Conservation (phyloP, 495 filamentous ascomycete species). For the Aspergillus conjunctus region DNA sequence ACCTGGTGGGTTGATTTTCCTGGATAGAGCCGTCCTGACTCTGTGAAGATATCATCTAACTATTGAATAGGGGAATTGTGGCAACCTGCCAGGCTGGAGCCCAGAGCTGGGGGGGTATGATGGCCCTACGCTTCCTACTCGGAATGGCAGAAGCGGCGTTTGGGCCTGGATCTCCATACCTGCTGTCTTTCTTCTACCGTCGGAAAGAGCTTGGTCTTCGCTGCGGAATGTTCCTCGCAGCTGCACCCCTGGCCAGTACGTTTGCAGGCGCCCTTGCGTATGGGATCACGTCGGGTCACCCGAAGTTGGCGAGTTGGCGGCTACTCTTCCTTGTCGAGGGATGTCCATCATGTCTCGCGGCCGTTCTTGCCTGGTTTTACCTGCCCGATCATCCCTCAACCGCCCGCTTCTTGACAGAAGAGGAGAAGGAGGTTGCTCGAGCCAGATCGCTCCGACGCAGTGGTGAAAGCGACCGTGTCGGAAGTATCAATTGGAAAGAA, state of each 20-base stretch:
- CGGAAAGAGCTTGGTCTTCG: constrained; percentile 76
- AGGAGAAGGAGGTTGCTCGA: constrained; percentile 70
- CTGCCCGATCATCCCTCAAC: constrained; percentile 72
- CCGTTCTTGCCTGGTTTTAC: constrained; percentile 64
- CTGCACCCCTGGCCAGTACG: constrained; percentile 78
- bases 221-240: constrained; percentile 73
- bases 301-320: constrained; percentile 72
- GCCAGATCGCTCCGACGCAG: constrained; percentile 63
- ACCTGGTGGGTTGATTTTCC: constrained; percentile 42
- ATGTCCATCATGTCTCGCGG: constrained; percentile 68
- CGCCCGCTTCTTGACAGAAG: constrained; percentile 68
- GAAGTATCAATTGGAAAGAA: constrained; percentile 60
- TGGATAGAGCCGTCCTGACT: neutral
- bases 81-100: constrained; percentile 63
- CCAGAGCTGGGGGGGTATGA: constrained; percentile 63
- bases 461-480: constrained; percentile 56
- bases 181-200: constrained; percentile 83
- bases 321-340: constrained; percentile 85
- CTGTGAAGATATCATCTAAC: constrained; percentile 1
- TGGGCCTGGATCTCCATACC: constrained; percentile 69
- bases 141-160: constrained; percentile 68
- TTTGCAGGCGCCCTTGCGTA: constrained; percentile 85
- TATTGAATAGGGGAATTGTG: constrained; percentile 51
- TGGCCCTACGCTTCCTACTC: constrained; percentile 68
- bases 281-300: constrained; percentile 73